Evolutionary conservation across 1,284 basidiomycete genomes (phyloP), one percentile per base, ranked within the genome.

Genomic region (Sporisorium graminicola): DNA sequence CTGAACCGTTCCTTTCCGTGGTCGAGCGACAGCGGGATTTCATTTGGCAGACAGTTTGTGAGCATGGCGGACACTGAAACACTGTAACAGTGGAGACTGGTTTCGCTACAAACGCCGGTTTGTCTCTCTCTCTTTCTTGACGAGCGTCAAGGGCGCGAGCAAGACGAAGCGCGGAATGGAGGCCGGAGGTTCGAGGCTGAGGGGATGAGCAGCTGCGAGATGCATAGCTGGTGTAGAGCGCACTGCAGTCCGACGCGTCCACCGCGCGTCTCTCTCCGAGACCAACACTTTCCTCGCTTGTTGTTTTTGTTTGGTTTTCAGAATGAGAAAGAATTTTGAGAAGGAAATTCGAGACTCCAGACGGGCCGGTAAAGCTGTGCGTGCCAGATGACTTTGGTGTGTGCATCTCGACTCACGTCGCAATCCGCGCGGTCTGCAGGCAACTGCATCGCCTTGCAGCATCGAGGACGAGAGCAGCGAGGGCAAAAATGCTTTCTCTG

Each of bases 211-310:
- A 47, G 56, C 60, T 70, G 68, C 62, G 62, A 61, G 68, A 49
- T 58, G 68, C 62, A 65, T 70, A 61, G 58, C 68, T 70, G 58
- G 51, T 58, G 49, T 62, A 14, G 46, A 29, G 29, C 18, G 13
- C 7, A n/a, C n/a, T n/a, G n/a, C n/a, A n/a, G n/a, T n/a, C n/a
- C 27, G 44, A 37, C 46, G 44, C 46, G 22, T 49, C 56, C n/a
- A 26, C 26, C n/a, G n/a, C 13, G 12, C 37, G 22, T 10, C 31
- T 43, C 42, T 51, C 50, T 56, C 46, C 46, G 67, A 69, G 56
- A 69, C 66, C 66, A 69, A 69, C 60, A 69, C 66, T 40, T 62
- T 3, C 16, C 12, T 5, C n/a, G n/a, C 40, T 43, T 43, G 40
- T 43, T 43, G 18, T 43, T 43, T 43, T 42, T 42, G 7, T 42